These are phyloP conservation scores for Glycyrrhiza uralensis DNA, from an alignment of 306 rosid genomes.

Conservation along the genomic window DNA sequence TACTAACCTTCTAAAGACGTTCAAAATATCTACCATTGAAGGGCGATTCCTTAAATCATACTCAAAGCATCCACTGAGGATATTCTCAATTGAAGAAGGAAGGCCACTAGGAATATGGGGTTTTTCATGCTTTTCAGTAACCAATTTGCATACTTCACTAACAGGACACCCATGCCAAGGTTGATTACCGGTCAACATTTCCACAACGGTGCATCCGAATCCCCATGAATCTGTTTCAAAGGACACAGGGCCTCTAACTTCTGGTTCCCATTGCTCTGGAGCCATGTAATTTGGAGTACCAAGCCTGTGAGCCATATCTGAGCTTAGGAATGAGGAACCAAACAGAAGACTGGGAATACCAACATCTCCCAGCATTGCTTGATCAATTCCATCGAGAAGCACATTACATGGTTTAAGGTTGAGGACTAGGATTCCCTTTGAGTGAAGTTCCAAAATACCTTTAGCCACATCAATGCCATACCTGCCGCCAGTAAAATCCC, in stretches of 20 bases:
- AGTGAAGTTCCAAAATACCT: constrained; percentile 70
- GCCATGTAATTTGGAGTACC: constrained; percentile 98
- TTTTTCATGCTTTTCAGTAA: constrained; percentile 72
- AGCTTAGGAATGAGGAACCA: constrained; percentile 53
- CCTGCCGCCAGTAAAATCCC: constrained; percentile 50
- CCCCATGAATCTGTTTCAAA: constrained; percentile 96
- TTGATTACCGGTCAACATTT: constrained; percentile 83
- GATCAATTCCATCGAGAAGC: constrained; percentile 63
- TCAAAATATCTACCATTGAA: constrained; percentile 57
- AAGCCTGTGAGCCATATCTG: constrained; percentile 61
- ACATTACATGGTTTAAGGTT: constrained; percentile 78
- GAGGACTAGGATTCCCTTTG: constrained; percentile 62
- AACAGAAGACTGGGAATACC: constrained; percentile 73
- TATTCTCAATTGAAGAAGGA: constrained; percentile 71
- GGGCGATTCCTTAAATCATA: constrained; percentile 93
- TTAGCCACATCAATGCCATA: constrained; percentile 71
- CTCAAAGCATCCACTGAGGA: constrained; percentile 86
- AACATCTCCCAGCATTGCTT: constrained; percentile 78
- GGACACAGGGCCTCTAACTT: constrained; percentile 81
- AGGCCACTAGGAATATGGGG: constrained; percentile 76
- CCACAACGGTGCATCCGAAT: constrained; percentile 76
- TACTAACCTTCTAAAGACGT: constrained; percentile 72
- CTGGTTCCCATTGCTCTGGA: constrained; percentile 95
- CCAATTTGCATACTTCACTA: constrained; percentile 50
- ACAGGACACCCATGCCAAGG: constrained; percentile 81